phyloP scores from a whole-genome alignment of 2,329 filamentous ascomycete species.

The Aspergillus clavatus region DNA sequence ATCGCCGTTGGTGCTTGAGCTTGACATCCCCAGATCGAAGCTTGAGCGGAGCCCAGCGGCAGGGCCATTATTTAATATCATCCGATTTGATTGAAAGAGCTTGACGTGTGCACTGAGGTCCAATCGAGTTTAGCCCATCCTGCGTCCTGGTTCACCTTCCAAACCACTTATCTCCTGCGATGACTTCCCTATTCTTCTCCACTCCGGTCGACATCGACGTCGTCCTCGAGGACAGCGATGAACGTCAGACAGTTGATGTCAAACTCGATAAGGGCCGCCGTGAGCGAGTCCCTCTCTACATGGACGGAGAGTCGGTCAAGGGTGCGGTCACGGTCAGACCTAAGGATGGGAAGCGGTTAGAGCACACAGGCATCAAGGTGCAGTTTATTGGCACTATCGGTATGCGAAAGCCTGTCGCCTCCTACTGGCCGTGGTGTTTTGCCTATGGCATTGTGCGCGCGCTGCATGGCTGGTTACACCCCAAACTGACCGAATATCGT shows the following conservation, averaged over 20 bases:
- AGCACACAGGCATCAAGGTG: slow-evolving; percentile 98
- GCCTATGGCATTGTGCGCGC: neutral
- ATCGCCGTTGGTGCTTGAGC: neutral
- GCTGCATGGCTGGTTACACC: slow-evolving; percentile 8
- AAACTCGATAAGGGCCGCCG: slow-evolving; percentile 97
- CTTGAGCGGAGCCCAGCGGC: neutral
- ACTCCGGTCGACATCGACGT: slow-evolving; percentile 98
- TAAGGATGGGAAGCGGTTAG: slow-evolving; percentile 95
- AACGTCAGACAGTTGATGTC: slow-evolving; percentile 91
- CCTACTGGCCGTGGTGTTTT: neutral
- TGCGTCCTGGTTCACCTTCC: neutral
- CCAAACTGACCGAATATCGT: neutral
- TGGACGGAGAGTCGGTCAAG: slow-evolving; percentile 97
- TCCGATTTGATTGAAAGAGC: neutral
- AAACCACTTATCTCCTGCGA: slow-evolving; percentile 37
- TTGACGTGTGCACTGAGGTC: slow-evolving; percentile 7
- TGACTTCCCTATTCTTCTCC: slow-evolving; percentile 99
- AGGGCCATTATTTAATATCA: neutral
- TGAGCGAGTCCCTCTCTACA: slow-evolving; percentile 94
- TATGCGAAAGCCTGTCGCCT: slow-evolving; percentile 40
- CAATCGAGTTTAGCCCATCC: slow-evolving; percentile 12
- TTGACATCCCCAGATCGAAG: neutral
- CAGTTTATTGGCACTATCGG: slow-evolving; percentile 99
- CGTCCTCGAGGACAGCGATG: slow-evolving; percentile 90
- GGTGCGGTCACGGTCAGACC: slow-evolving; percentile 90